Conservation (phyloP, 2,329 filamentous ascomycete species). For the Orbilia brochopaga region DNA sequence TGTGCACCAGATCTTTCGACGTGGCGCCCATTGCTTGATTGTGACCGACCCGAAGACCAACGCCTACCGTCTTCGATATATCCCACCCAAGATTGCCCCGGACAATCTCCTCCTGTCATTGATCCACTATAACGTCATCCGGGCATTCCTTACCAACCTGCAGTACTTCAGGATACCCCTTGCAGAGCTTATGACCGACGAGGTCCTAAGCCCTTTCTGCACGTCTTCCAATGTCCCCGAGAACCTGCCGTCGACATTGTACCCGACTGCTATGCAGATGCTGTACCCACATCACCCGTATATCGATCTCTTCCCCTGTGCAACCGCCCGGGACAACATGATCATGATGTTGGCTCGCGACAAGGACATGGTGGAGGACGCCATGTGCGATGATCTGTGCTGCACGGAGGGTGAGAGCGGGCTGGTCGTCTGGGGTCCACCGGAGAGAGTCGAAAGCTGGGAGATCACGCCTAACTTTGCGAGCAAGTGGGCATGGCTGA, state of each 20-base stretch:
- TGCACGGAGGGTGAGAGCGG: constrained; percentile 32
- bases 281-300: constrained; percentile 57
- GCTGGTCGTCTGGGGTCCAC: constrained; percentile 43
- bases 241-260: constrained; percentile 50
- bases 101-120: constrained; percentile 43
- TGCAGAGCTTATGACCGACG: constrained; percentile 38
- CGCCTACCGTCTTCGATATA: constrained; percentile 48
- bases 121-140: constrained; percentile 48
- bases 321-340: constrained; percentile 57
- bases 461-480: constrained; percentile 57
- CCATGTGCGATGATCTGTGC: constrained; percentile 52
- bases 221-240: constrained; percentile 35
- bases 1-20: constrained; percentile 29
- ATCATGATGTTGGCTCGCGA: constrained; percentile 53
- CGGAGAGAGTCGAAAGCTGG: constrained; percentile 47
- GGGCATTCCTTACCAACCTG: constrained; percentile 40
- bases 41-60: constrained; percentile 40
- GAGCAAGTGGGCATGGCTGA: constrained; percentile 66
- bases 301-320: constrained; percentile 58
- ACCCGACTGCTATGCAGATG: constrained; percentile 56
- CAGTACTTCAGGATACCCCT: constrained; percentile 45
- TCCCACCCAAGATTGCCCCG: constrained; percentile 48
- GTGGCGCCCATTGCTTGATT: constrained; percentile 39
- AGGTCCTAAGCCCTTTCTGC: constrained; percentile 52
- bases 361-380: constrained; percentile 52